Evolutionary conservation across 2,329 filamentous ascomycete species (phyloP), one percentile per base, ranked within the genome.

Genomic region (Periconia sp.): DNA sequence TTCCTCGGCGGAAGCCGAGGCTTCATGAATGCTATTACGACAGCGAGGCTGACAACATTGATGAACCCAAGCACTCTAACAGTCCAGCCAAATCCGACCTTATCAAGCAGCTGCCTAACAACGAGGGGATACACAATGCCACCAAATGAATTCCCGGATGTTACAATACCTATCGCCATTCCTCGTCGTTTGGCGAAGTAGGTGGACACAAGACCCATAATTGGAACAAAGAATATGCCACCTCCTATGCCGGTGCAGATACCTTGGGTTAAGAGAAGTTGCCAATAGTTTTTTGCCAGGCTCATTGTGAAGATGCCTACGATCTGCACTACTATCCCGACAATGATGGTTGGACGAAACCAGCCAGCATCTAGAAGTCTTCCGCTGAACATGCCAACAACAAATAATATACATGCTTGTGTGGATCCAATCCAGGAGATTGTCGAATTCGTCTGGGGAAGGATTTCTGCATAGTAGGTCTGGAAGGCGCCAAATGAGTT

Each of bases 61-160:
- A 80, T 65, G 41, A 81, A 77, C 0, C 70, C 77, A 28, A 81
- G 59, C 3, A 70, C 59, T 22, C 61, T 45, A 2, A 65, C 56
- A 4, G 65, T 66, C 63, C 65, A 67, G 3, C 38, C 43, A 18
- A 66, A 67, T 1, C 65, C 63, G 5, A 67, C 37, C 23, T 47
- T 54, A 4, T 4, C 73, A 67, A 85, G 66, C 17, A 86, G 66
- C 41, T 81, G 76, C 16, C 67, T 61, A 3, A 75, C 68, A 3
- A 77, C 57, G 5, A 80, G 66, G 0, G 85, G 84, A 56, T 84
- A 88, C 1, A 87, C 72, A 28, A 86, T 69, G 0, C 84, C 84
- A 1, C 85, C 85, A 0, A 78, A 77, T 0, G 77, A 77, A 19
- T 81, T 82, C 0, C 85, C 86, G 0, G 78, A 78, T 0, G 83